A percentile compares a stretch with the other conserved stretches of the same genome.
Conservation (phyloP, 2,329 filamentous ascomycete species). For the Arthrobotrys sinensis region DNA sequence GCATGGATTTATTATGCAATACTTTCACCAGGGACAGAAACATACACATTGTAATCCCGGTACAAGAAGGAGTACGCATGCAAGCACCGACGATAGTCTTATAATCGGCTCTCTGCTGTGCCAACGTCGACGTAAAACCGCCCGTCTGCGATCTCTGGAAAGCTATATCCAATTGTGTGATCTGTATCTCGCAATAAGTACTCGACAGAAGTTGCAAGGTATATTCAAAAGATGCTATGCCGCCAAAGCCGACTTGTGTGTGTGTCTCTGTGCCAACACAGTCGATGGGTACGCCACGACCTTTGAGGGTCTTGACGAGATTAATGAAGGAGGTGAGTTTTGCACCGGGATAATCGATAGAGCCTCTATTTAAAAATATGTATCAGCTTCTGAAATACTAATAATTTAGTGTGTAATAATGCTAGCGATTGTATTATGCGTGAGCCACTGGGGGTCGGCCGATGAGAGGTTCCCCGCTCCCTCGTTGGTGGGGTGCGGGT, state of each 20-base stretch:
- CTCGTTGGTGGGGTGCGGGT: too few species aligned
- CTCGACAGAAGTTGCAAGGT: conserved; percentile 14
- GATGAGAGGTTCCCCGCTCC: too few species aligned
- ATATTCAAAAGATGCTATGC: conserved; percentile 65
- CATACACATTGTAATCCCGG: conserved; percentile 76
- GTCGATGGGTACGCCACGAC: conserved; percentile 41
- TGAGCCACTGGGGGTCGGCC: too few species aligned
- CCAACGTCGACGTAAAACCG: conserved; percentile 63
- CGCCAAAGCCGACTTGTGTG: conserved; percentile 66
- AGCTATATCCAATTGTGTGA: conserved; percentile 78
- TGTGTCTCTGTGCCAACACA: conserved; percentile 36
- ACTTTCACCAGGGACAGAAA: background rate
- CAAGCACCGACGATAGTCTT: conserved; percentile 72
- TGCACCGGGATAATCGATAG: conserved; percentile 20
- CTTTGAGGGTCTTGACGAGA: conserved; percentile 15
- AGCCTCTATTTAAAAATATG: background rate
- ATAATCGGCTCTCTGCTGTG: conserved; percentile 63
- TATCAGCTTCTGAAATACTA: background rate
- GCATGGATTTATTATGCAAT: background rate
- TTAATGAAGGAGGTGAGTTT: conserved; percentile 29
- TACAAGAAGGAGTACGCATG: conserved; percentile 74
- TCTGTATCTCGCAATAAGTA: conserved; percentile 73
- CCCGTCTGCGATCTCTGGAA: conserved; percentile 70
- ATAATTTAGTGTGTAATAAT: too few species aligned
- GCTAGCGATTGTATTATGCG: too few species aligned